Evolutionary conservation across 345 rosid species (phyloP).

Genomic region (Dipteronia dyeriana): DNA sequence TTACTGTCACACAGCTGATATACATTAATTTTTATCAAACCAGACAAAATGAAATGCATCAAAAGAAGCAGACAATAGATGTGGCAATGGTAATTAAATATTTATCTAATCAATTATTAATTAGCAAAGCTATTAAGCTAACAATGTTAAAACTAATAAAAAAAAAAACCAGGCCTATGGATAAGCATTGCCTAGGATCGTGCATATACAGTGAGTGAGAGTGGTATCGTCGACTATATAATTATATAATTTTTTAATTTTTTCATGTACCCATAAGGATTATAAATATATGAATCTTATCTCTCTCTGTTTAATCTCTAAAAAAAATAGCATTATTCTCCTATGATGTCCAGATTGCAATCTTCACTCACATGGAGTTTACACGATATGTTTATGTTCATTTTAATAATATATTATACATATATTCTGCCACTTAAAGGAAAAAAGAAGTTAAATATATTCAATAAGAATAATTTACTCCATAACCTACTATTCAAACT

Average conservation of each 20-base stretch:
- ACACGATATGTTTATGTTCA: not conserved
- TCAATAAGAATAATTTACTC: too few relatives aligned
- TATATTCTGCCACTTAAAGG: not conserved
- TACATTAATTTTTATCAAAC: not conserved
- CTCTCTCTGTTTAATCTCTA: not conserved
- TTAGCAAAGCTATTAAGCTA: not conserved
- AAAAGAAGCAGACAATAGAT: constrained; percentile 16
- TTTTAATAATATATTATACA: not conserved
- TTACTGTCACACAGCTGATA: not conserved
- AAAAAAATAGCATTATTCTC: constrained; percentile 11
- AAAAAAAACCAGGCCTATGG: constrained; percentile 26
- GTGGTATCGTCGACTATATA: constrained; percentile 15
- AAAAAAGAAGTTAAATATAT: not conserved
- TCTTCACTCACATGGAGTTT: constrained; percentile 19
- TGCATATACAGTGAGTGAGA: constrained; percentile 18
- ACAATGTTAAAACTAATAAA: constrained; percentile 4
- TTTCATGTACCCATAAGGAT: not conserved
- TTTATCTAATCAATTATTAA: not conserved
- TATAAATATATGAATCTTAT: not conserved
- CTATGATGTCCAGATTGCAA: not conserved
- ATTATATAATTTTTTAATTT: not conserved
- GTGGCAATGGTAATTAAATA: constrained; percentile 6
- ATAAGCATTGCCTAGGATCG: constrained; percentile 52
- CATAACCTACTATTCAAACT: not conserved
- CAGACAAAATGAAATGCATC: constrained; percentile 19